Evolutionary conservation across 768 basidiomycete genomes (phyloP).

Genomic region (Chalciporus piperatus): DNA sequence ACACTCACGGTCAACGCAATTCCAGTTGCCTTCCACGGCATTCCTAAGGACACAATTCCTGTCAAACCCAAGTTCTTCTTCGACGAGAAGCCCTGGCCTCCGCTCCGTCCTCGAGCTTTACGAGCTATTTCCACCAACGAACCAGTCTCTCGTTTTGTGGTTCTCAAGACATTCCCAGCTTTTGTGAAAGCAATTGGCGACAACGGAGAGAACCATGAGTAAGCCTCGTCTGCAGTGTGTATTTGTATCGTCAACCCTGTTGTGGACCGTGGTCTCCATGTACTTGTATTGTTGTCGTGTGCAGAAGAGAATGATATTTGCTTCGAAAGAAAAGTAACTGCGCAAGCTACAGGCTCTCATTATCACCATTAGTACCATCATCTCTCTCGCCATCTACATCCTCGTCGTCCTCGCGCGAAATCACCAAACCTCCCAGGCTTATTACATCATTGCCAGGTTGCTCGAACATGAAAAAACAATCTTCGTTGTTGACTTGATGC

Average conservation of each 20-base stretch:
- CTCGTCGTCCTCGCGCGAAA: neutral
- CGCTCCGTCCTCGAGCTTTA: neutral
- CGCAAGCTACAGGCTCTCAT: too few relatives aligned
- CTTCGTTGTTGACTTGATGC: neutral
- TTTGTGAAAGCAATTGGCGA: too few relatives aligned
- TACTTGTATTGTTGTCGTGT: too few relatives aligned
- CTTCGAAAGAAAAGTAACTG: too few relatives aligned
- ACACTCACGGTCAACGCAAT: neutral
- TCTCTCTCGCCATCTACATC: neutral
- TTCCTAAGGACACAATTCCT: neutral
- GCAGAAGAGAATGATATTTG: too few relatives aligned
- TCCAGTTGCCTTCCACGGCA: neutral
- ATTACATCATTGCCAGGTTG: constrained; percentile 4
- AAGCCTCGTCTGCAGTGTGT: too few relatives aligned
- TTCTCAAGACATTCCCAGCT: neutral
- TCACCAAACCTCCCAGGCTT: neutral
- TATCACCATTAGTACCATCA: too few relatives aligned
- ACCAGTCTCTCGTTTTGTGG: too few relatives aligned
- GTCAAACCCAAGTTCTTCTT: neutral
- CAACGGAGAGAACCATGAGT: too few relatives aligned
- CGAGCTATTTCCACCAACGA: neutral
- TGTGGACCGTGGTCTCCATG: too few relatives aligned
- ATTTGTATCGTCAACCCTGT: too few relatives aligned
- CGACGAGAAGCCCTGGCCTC: neutral
- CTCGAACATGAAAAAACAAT: neutral